Conservation (phyloP, 176 grass and related monocot genomes). For the Lolium multiflorum region DNA sequence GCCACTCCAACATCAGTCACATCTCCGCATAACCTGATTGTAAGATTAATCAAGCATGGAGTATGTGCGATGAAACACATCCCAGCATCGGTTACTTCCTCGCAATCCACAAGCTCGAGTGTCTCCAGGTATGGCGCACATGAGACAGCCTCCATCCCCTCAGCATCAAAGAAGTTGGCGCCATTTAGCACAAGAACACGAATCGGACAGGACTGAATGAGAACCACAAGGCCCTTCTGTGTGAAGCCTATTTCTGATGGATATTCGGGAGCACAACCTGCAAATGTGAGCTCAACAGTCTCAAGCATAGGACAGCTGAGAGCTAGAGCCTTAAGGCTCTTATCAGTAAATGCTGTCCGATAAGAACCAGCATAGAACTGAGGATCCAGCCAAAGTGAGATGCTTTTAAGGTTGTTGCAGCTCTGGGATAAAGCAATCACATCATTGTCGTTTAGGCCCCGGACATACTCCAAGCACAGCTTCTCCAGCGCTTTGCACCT, state of each 20-base stretch:
- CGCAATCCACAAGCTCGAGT: background rate
- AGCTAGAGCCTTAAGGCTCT: background rate
- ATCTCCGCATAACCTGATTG: background rate
- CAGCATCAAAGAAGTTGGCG: background rate
- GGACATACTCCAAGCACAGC: background rate
- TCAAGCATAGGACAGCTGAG: background rate
- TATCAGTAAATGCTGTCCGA: background rate
- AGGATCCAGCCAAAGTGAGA: slow-evolving; percentile 1
- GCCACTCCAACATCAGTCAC: background rate
- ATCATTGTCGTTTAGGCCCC: background rate
- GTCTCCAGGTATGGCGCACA: background rate
- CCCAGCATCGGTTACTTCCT: background rate
- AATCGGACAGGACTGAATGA: background rate
- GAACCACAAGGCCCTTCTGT: background rate
- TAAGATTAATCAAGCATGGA: slow-evolving; percentile 1
- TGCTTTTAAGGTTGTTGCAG: slow-evolving; percentile 1
- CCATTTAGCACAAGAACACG: background rate
- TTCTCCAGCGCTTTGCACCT: background rate
- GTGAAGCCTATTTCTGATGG: background rate
- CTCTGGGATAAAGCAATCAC: background rate
- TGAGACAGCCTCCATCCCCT: background rate
- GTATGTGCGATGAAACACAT: background rate
- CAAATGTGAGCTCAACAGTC: background rate
- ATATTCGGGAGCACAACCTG: background rate
- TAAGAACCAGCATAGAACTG: background rate